Percentiles rank a stretch among this genome's conserved stretches.
phyloP scores from a whole-genome alignment of 2,329 filamentous ascomycete genomes.

The Colletotrichum liaoningense region DNA sequence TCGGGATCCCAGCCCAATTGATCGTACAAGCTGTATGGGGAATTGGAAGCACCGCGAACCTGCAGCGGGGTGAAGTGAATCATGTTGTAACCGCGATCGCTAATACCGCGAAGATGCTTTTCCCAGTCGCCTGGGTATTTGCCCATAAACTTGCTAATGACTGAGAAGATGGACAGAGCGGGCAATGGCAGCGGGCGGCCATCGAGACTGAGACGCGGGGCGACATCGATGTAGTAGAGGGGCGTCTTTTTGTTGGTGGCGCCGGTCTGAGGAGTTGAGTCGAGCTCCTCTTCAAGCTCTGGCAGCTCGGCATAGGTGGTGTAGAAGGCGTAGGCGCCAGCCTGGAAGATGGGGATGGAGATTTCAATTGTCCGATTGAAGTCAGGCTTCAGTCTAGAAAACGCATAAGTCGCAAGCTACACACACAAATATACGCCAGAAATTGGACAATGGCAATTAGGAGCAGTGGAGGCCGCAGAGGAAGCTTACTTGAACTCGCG shows the following conservation, averaged over 20 bases:
- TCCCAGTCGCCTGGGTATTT: conserved; percentile 92
- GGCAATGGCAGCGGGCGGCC: conserved; percentile 82
- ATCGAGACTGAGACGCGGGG: conserved; percentile 81
- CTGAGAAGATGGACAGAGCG: conserved; percentile 90
- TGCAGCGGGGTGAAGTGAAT: conserved; percentile 97
- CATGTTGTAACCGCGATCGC: conserved; percentile 96
- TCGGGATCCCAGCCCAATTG: conserved; percentile 87
- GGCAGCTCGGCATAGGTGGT: conserved; percentile 91
- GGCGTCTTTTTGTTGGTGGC: conserved; percentile 74
- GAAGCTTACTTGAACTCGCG: conserved; percentile 88
- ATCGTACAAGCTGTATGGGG: conserved; percentile 95
- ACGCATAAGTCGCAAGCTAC: conserved; percentile 6
- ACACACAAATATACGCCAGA: not conserved
- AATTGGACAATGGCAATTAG: not conserved
- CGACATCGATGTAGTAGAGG: conserved; percentile 93
- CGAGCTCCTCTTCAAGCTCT: conserved; percentile 71
- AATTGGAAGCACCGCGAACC: conserved; percentile 89
- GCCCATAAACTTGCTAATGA: conserved; percentile 98
- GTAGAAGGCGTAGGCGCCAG: conserved; percentile 95
- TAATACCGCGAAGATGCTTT: conserved; percentile 87
- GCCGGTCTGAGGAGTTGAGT: conserved; percentile 57
- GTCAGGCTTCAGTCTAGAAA: conserved; percentile 80
- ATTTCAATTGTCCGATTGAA: conserved; percentile 95
- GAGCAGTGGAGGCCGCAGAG: not conserved
- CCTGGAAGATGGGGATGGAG: conserved; percentile 83